Evolutionary conservation across 495 filamentous ascomycete genomes (phyloP).

Genomic region (Astrocystis sublimbata): DNA sequence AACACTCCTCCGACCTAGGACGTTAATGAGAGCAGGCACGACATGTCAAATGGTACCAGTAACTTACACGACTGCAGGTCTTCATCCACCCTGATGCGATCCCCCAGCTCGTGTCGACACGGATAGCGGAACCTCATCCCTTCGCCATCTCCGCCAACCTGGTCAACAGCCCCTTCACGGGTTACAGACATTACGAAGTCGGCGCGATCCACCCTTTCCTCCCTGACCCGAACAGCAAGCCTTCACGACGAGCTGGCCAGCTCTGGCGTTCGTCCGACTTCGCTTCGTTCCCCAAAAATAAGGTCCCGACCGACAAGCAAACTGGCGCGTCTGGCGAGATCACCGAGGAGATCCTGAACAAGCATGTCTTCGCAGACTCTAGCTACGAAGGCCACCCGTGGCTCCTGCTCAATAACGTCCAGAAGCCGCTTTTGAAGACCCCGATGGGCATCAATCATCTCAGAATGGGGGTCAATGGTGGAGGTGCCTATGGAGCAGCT

Average conservation of each 20-base stretch:
- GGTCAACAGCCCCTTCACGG: constrained; percentile 48
- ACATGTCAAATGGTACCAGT: background rate
- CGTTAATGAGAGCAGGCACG: background rate
- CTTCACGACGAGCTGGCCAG: constrained; percentile 22
- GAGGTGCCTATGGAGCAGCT: constrained; percentile 7
- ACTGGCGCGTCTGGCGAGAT: constrained; percentile 17
- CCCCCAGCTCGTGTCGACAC: constrained; percentile 54
- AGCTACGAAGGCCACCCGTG: constrained; percentile 46
- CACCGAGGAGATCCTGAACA: constrained; percentile 20
- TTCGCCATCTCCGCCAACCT: constrained; percentile 56
- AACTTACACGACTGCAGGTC: constrained; percentile 26
- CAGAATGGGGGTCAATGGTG: constrained; percentile 5
- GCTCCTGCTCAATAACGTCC: constrained; percentile 38
- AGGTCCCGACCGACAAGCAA: constrained; percentile 17
- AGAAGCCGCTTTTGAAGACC: constrained; percentile 39
- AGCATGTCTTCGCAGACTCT: constrained; percentile 29
- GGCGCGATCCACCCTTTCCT: constrained; percentile 49
- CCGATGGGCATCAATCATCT: constrained; percentile 38
- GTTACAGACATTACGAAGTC: constrained; percentile 48
- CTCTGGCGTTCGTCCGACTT: constrained; percentile 33
- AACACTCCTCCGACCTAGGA: background rate
- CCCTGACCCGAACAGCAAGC: constrained; percentile 38
- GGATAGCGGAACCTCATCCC: constrained; percentile 47
- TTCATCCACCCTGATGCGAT: constrained; percentile 57
- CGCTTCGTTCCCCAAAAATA: constrained; percentile 12